Percentiles rank a stretch among this genome's conserved stretches.
Conservation (phyloP, 2,329 filamentous ascomycete genomes). For the Fusarium napiforme region DNA sequence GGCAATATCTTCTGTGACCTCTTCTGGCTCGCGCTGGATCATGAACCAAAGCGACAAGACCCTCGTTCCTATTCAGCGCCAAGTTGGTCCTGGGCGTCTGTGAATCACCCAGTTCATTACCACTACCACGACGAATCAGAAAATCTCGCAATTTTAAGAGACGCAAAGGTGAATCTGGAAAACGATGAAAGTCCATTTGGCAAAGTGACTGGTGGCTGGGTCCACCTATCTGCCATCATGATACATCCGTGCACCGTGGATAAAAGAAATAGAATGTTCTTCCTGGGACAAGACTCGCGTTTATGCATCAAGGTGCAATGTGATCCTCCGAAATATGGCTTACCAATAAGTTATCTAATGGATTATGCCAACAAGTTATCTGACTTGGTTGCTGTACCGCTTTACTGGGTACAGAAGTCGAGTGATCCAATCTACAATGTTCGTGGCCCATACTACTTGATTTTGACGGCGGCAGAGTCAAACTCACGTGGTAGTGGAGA, state of each 20-base stretch:
- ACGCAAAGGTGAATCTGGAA: neutral
- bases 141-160: neutral
- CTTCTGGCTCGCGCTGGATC: fast-evolving
- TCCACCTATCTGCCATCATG: neutral
- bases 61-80: neutral
- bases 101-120: neutral
- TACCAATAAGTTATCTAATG: neutral
- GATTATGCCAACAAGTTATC: neutral
- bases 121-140: fast-evolving
- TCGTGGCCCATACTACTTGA: neutral
- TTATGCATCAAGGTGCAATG: neutral
- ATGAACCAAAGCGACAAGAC: no score
- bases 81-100: neutral
- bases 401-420: neutral
- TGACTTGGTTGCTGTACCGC: neutral
- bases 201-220: neutral
- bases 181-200: neutral
- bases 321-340: neutral
- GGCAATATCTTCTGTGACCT: neutral
- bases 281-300: fast-evolving
- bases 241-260: neutral
- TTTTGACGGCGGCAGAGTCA: neutral
- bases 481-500: fast-evolving
- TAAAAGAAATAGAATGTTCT: fast-evolving
- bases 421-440: neutral